Base-by-base conservation (phyloP, 257 asterid species). In the Verbena officinalis region DNA sequence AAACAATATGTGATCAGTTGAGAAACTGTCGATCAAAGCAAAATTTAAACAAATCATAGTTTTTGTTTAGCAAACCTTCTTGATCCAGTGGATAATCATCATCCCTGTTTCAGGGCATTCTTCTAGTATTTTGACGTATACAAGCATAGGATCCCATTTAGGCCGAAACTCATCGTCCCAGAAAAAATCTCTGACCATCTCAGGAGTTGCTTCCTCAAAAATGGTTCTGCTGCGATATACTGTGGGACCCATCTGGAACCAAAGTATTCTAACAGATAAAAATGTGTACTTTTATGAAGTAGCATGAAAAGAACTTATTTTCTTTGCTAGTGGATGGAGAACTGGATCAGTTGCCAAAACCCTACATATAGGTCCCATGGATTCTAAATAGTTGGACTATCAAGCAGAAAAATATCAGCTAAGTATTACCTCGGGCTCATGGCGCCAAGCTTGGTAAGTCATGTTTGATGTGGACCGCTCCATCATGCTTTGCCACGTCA, bases 361-460 rank as follows among this genome's bases (percentile, higher is more conserved):
- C 21, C 52, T 14, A 50, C 22, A 24, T 13, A 45, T 11, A 24
- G 44, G 58, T 57, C 42, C 59, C 64, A 21, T 30, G 64, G 50
- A 22, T 21, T 58, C 51, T 59, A 42, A 46, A 64, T 42, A 0
- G n/a, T 61, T 5, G 58, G 43, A 59, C 22, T 13, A 56, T 22
- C 48, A 33, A 39, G n/a, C 22, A 56, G 24, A 16, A 66, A 44
- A 60, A 43, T 34, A 36, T 61, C 55, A 65, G 36, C 16, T 16
- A 19, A 49, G 52, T 46, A 55, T 70, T 67, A 94, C 97, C 95
- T 76, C 88, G 22, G 96, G 92, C 68, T 94, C 99, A 46, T 88
- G 86, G 75, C 90, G 95, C 99, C 97, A 94, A 77, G 99, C 99
- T 76, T 86, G 95, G 85, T 90, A 88, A 22, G 91, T 63, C 79